Conservation (phyloP, 352 stramenopile genomes). For the Pythium apleroticum region DNA sequence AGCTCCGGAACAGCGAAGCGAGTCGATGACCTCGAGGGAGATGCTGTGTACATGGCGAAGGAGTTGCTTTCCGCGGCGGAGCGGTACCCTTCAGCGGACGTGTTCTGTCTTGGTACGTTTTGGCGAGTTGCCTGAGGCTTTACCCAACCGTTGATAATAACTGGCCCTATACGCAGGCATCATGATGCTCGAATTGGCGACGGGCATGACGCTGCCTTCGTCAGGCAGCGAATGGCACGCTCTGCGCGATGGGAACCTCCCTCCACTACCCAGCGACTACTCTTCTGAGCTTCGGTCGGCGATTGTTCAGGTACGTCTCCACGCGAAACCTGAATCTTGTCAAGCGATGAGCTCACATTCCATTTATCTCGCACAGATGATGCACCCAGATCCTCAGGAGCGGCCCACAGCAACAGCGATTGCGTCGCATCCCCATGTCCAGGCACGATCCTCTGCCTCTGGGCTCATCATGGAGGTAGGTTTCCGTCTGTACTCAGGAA, state of each 20-base stretch:
- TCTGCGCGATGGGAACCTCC: slow-evolving; percentile 54
- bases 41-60: slow-evolving; percentile 91
- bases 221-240: slow-evolving; percentile 67
- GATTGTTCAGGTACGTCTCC: slow-evolving; percentile 44
- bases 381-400: slow-evolving; percentile 42
- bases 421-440: slow-evolving; percentile 29
- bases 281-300: slow-evolving; percentile 38
- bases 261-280: slow-evolving; percentile 43
- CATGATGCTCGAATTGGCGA: slow-evolving; percentile 62
- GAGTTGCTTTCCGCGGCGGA: slow-evolving; percentile 81
- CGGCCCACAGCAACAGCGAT: slow-evolving; percentile 48
- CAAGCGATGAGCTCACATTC: neutral
- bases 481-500: neutral
- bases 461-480: slow-evolving; percentile 20
- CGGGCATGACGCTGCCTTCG: slow-evolving; percentile 39
- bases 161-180: slow-evolving; percentile 37
- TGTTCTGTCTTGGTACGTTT: slow-evolving; percentile 92
- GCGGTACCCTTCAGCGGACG: slow-evolving; percentile 81
- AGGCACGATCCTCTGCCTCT: slow-evolving; percentile 14
- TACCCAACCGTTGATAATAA: neutral
- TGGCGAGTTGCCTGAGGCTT: neutral
- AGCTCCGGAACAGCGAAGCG: slow-evolving; percentile 32
- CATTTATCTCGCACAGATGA: slow-evolving; percentile 48
- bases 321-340: neutral
- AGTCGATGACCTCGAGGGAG: slow-evolving; percentile 89